Conservation (phyloP, 768 basidiomycete species). For the Trametes cubensis region DNA sequence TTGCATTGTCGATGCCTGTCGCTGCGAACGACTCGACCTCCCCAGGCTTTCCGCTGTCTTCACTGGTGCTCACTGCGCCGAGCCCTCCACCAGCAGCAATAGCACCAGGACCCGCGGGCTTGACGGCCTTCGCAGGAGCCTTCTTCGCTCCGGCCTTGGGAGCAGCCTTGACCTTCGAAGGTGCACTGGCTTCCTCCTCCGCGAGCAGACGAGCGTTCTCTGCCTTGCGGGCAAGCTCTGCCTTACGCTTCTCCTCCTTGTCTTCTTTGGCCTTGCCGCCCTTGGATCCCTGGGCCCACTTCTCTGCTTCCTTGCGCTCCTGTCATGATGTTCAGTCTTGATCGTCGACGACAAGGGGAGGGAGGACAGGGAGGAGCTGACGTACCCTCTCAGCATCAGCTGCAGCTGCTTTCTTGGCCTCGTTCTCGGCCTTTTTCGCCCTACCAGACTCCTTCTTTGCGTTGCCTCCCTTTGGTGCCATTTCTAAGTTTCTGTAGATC, state of each 20-base stretch:
- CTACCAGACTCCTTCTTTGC: slow-evolving; percentile 90
- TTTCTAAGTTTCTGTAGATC: slow-evolving; percentile 31
- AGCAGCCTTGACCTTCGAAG: slow-evolving; percentile 61
- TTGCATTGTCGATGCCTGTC: slow-evolving; percentile 87
- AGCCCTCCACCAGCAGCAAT: slow-evolving; percentile 73
- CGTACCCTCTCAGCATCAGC: slow-evolving; percentile 62
- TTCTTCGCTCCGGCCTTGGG: slow-evolving; percentile 70
- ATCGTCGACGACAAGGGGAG: neutral
- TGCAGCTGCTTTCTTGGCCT: slow-evolving; percentile 73
- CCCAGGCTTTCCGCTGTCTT: slow-evolving; percentile 37
- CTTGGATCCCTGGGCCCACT: slow-evolving; percentile 73
- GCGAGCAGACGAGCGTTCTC: slow-evolving; percentile 84
- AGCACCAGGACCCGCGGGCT: slow-evolving; percentile 81
- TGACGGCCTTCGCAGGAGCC: slow-evolving; percentile 41
- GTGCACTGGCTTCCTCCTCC: slow-evolving; percentile 75
- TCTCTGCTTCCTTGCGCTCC: slow-evolving; percentile 72
- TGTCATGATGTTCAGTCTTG: slow-evolving; percentile 31
- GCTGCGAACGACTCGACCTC: slow-evolving; percentile 74
- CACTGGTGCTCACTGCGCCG: slow-evolving; percentile 31
- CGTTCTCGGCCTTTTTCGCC: slow-evolving; percentile 92
- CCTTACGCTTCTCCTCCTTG: slow-evolving; percentile 78
- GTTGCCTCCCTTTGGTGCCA: slow-evolving; percentile 89
- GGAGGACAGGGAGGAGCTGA: slow-evolving; percentile 7
- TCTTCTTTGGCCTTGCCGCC: slow-evolving; percentile 69
- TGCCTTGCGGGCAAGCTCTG: slow-evolving; percentile 82